Evolutionary conservation across 495 filamentous ascomycete species (phyloP), one percentile per base, ranked within the genome.

Genomic region (Entonaema liquescens): DNA sequence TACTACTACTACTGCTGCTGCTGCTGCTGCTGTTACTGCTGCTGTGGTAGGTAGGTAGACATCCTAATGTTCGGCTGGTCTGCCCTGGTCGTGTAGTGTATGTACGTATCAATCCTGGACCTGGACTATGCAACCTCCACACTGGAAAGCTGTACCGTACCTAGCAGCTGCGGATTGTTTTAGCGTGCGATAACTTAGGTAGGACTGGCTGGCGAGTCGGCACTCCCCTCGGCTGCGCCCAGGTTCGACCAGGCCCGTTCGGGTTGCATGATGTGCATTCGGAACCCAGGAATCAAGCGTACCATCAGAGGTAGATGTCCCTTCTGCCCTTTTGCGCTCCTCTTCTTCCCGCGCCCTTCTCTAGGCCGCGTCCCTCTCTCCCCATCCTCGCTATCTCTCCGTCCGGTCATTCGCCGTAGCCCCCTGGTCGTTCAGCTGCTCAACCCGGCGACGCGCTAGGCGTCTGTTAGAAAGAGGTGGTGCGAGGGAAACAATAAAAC

Each of bases 201-300:
- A 74, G 71, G 67, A 66, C 71, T 73, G 70, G 54, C 54, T 67
- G 67, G 67, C 49, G 71, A 74, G 67, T 74, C 71, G 67, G 71
- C 71, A 74, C 65, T 70, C 62, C 59, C 65, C 58, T 67, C 63
- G 67, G 71, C 58, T 70, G 71, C 70, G 71, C 65, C 56, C 68
- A 53, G 49, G 29, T 19, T 69, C 21, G 54, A 66, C 70, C 49
- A 73, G 70, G 62, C 62, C 59, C 67, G 67, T 74, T 67, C 67
- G 71, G 67, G 67, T 56, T 70, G 67, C 67, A 74, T 74, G 71
- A 74, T 74, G 71, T 74, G 71, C 71, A 74, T 74, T 74, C 71
- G 67, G 71, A 69, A 74, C 31, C 71, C 53, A 66, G 55, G 61
- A 53, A 73, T 50, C 60, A 62, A 36, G 59, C 28, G 62, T 63